Base-by-base conservation (phyloP, 2,329 filamentous ascomycete species). In the Clonostachys rhizophaga region DNA sequence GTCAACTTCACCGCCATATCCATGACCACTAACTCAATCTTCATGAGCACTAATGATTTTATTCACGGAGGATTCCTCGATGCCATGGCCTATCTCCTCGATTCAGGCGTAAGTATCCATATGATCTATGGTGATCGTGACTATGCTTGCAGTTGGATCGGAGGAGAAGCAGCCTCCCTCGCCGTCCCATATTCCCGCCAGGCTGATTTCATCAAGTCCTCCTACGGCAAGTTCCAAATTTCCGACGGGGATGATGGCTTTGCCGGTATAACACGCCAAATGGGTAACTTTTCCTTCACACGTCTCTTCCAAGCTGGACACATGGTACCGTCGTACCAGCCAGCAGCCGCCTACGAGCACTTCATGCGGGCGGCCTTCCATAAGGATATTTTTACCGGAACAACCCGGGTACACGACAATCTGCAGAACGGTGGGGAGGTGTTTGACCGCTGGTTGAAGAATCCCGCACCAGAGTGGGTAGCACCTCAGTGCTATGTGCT, bases 251-350 rank as follows among this genome's bases (percentile, higher is more conserved):
- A 81, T 57, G 84, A 77, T 40, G 10, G 10, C 6, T 17, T 35
- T 12, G 24, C 39, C 8, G 88, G 88, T 16, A 76, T 81, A 48
- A 87, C 89, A 0, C 78, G 88, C 6, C 87, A 92, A 62, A 84
- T 81, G 54, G 88, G 86, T 10, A 91, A 91, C 57, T 78, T 86
- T 50, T 80, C 75, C 37, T 87, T 87, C 62, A 79, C 78, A 30
- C 74, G 84, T 3, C 74, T 87, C 40, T 86, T 82, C 59, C 77
- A 86, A 56, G 73, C 83, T 11, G 83, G 84, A 4, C 84, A 87
- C 58, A 74, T 79, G 55, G 74, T 83, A 1, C 78, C 80, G 0
- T 75, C 72, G 35, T 81, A 79, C 55, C 79, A 83, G 63, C 81
- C 81, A 5, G 66, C 73, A 51, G 77, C 78, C 2, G 68, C 78